Percentiles rank a stretch among this genome's conserved stretches.
Evolutionary conservation across 371 early-diverging fungal genomes (phyloP).

Genomic region (Mucor sp.): DNA sequence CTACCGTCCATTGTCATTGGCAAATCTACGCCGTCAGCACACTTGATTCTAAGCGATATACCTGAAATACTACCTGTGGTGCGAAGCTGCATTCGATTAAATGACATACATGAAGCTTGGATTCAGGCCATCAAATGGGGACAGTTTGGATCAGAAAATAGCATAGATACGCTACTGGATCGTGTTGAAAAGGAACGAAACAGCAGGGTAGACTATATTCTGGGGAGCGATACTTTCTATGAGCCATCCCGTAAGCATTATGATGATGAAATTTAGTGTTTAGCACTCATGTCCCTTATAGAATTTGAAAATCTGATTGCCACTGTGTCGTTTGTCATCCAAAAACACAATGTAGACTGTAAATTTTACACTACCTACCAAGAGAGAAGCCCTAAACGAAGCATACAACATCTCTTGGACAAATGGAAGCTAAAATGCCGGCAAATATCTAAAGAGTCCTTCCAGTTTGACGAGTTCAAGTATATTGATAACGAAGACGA

Average conservation of each 20-base stretch:
- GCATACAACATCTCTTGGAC: conserved; percentile 52
- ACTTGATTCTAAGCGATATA: conserved; percentile 46
- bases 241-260: conserved; percentile 49
- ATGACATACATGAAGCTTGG: conserved; percentile 21
- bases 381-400: conserved; percentile 60
- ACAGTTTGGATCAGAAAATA: conserved; percentile 28
- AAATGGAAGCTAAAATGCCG: conserved; percentile 53
- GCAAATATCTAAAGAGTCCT: conserved; percentile 42
- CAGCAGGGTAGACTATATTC: conserved; percentile 44
- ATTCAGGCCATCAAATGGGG: conserved; percentile 50
- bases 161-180: conserved; percentile 27
- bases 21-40: conserved; percentile 17
- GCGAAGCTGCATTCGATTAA: conserved; percentile 34
- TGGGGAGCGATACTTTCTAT: conserved; percentile 65
- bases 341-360: conserved; percentile 50
- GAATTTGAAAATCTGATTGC: conserved; percentile 60
- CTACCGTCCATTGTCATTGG: conserved; percentile 54
- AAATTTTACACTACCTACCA: conserved; percentile 58
- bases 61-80: conserved; percentile 44
- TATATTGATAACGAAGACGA: conserved; percentile 27
- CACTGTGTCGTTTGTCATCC: conserved; percentile 48
- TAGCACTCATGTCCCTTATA: conserved; percentile 10
- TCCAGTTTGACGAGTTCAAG: conserved; percentile 47
- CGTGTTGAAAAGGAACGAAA: conserved; percentile 20
- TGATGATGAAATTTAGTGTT: neutral